Conservation (phyloP, 2,329 filamentous ascomycete species). For the Trichophyton simii region DNA sequence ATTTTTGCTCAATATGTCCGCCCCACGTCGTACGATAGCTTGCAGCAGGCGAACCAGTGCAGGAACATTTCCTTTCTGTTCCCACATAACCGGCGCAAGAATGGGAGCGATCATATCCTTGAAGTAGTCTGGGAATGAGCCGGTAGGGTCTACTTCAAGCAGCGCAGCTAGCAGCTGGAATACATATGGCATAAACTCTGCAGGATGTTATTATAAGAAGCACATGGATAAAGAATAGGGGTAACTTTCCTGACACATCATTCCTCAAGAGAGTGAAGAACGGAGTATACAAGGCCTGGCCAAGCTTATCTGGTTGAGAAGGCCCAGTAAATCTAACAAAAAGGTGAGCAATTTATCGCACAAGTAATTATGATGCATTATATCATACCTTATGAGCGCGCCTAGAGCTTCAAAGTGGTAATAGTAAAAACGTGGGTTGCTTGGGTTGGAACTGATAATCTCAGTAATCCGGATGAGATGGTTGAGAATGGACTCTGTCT, state of each 20-base stretch:
- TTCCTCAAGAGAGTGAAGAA: slow-evolving; percentile 69
- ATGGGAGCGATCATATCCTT: slow-evolving; percentile 65
- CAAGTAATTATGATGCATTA: not conserved
- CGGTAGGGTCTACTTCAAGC: slow-evolving; percentile 70
- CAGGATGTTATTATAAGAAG: slow-evolving; percentile 15
- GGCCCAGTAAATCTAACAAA: slow-evolving; percentile 49
- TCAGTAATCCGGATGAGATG: slow-evolving; percentile 82
- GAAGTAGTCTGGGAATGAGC: slow-evolving; percentile 69
- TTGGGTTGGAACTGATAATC: slow-evolving; percentile 86
- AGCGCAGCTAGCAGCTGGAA: slow-evolving; percentile 91
- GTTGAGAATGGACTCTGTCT: slow-evolving; percentile 64
- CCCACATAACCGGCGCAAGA: slow-evolving; percentile 74
- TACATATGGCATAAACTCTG: slow-evolving; percentile 90
- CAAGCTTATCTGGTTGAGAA: slow-evolving; percentile 58
- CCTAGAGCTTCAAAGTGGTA: slow-evolving; percentile 94
- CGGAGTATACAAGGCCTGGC: slow-evolving; percentile 67
- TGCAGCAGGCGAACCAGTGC: slow-evolving; percentile 74
- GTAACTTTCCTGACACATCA: slow-evolving; percentile 58
- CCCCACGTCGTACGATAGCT: slow-evolving; percentile 68
- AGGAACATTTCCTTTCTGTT: slow-evolving; percentile 82
- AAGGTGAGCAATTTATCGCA: slow-evolving; percentile 9
- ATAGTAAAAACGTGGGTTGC: slow-evolving; percentile 96
- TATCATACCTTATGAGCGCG: slow-evolving; percentile 59
- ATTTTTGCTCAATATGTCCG: slow-evolving; percentile 58
- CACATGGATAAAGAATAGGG: slow-evolving; percentile 14